A percentile compares a stretch with the other conserved stretches of the same genome.
Evolutionary conservation across 257 asterid species (phyloP).

Genomic region (Solanum paucissectum): DNA sequence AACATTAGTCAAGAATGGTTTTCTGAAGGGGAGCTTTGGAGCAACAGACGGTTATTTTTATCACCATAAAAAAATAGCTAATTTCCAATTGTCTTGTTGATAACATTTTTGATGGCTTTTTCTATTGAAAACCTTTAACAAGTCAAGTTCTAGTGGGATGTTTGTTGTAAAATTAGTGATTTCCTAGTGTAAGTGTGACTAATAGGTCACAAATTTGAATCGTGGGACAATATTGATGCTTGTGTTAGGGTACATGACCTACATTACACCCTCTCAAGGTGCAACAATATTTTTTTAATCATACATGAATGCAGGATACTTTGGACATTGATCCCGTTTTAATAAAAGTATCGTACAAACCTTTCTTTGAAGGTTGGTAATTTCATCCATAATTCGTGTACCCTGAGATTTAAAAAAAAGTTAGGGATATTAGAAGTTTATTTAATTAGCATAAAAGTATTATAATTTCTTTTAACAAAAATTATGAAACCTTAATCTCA

Average conservation of each 20-base stretch:
- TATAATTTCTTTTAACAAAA: neutral
- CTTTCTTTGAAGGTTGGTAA: slow-evolving; percentile 23
- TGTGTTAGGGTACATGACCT: neutral
- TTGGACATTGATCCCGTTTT: neutral
- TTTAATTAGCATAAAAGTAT: neutral
- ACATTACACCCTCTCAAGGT: neutral
- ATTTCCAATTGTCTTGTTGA: neutral
- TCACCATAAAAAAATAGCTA: neutral
- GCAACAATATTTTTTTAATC: neutral
- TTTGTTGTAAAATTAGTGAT: neutral
- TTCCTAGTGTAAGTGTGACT: neutral
- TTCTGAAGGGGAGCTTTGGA: neutral
- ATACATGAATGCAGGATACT: neutral
- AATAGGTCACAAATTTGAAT: neutral
- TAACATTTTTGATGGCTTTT: neutral
- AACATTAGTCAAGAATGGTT: no score
- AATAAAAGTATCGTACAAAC: neutral
- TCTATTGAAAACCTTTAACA: neutral
- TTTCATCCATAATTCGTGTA: slow-evolving; percentile 18
- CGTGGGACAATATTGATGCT: neutral
- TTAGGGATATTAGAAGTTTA: neutral
- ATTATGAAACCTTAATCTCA: slow-evolving; percentile 15
- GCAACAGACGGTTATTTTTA: neutral
- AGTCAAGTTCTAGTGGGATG: neutral
- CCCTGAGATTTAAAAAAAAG: neutral